phyloP scores from a whole-genome alignment of 805 yeast genomes.

The Zygoascus biomembranicola region DNA sequence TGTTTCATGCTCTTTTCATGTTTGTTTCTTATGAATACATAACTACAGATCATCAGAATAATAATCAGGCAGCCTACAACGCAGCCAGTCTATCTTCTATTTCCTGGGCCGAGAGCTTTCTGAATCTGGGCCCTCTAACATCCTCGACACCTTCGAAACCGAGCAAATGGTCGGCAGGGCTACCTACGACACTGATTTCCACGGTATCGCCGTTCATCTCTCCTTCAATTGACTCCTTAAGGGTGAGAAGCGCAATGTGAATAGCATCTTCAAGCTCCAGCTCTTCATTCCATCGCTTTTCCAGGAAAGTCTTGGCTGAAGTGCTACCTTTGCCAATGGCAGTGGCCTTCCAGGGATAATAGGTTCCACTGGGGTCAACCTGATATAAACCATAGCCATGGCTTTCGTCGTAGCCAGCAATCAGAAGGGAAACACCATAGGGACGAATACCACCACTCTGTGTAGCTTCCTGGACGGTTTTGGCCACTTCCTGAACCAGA shows the following conservation, averaged over 20 bases:
- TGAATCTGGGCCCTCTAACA: constrained; percentile 83
- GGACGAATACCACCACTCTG: constrained; percentile 99
- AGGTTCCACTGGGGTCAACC: constrained; percentile 96
- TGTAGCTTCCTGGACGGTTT: constrained; percentile 96
- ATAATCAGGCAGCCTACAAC: constrained; percentile 36
- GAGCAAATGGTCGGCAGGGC: constrained; percentile 67
- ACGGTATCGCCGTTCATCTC: constrained; percentile 96
- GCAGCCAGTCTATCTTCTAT: constrained; percentile 94
- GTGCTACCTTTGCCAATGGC: constrained; percentile 95
- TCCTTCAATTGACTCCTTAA: constrained; percentile 96
- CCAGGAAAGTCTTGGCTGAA: constrained; percentile 95
- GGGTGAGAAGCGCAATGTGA: constrained; percentile 86
- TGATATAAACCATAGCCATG: constrained; percentile 80
- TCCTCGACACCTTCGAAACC: constrained; percentile 78
- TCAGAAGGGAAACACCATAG: constrained; percentile 89
- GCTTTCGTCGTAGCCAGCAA: constrained; percentile 86
- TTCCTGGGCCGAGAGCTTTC: constrained; percentile 78
- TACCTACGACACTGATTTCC: constrained; percentile 82
- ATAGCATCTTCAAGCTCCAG: constrained; percentile 96
- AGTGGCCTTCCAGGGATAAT: constrained; percentile 99
- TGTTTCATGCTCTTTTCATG: too few relatives aligned
- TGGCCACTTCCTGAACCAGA: constrained; percentile 89
- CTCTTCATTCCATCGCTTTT: constrained; percentile 97
- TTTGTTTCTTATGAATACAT: too few relatives aligned
- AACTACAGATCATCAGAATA: too few relatives aligned